Evolutionary conservation across 305 asterid genomes (phyloP), one percentile per base, ranked within the genome.

Genomic region (Ajuga reptans): DNA sequence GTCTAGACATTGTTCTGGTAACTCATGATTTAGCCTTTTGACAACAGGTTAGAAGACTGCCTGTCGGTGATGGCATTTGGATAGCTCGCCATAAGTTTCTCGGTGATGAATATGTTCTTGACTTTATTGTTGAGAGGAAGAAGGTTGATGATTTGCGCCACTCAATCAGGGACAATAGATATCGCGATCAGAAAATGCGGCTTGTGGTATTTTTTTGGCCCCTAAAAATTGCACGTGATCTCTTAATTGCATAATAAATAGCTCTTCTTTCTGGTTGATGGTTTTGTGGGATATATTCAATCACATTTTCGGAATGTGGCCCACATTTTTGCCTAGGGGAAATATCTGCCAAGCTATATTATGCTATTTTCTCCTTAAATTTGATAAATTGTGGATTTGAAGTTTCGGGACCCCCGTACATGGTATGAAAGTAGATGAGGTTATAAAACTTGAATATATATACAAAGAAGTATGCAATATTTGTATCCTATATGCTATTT

Each of bases 31-130:
- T 70, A 15, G 14, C 31, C 52, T 52, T 51, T 46, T 59, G 39
- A 59, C 36, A 47, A 55, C 74, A 92, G 98, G 92, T 92, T 75
- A 87, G 95, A 80, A 82, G 88, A 76, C 78, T 92, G 81, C 97
- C 97, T 71, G 88, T 92, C 64, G 98, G 98, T 63, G 98, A 92
- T 82, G 87, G 90, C 72, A 83, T 92, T 76, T 92, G 97, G 98
- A 74, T 92, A 77, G 98, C 98, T 63, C 95, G 89, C 27, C 92
- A 88, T 75, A 90, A 83, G 75, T 60, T 67, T 75, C 66, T 72
- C 12, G 84, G 82, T 50, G 81, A 71, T 64, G 98, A 92, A 78
- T 92, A 84, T 24, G 96, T 92, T 76, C 98, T 92, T 66, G 98
- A 92, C 75, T 92, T 92, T 49, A 89, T 92, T 66, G 98, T 92